Base-by-base conservation (phyloP, 352 stramenopile genomes). In the Pythium aphanidermatum region DNA sequence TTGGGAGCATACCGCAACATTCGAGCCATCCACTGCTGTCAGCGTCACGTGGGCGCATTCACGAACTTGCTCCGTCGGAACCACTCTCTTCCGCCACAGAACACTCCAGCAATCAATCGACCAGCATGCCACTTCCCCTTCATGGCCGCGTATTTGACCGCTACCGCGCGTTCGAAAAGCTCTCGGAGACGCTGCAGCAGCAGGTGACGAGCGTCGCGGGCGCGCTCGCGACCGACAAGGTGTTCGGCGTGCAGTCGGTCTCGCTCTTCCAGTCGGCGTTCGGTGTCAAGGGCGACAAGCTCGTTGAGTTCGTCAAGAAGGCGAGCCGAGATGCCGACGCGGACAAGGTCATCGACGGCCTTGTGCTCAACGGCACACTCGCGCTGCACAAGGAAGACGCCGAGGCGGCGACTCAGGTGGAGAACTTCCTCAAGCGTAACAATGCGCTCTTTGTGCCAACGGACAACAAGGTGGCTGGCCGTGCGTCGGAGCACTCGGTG, bases 251-350 rank as follows among this genome's bases (percentile, higher is more conserved):
- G 13, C 48, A 57, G 44, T 52, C 47, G 28, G 40, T 57, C 14
- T 46, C 39, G 14, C 38, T 73, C 27, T 49, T 62, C 11, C 49
- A 36, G 14, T 59, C 55, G 44, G 49, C 47, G 8, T 46, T 55
- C 42, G 43, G 58, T 45, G 17, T 59, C 51, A 45, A 49, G 6
- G 50, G 38, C 20, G 31, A 49, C 29, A 48, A 38, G 17, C 35
- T 72, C 47, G 27, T 60, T 19, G 28, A 42, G 29, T 29, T 42
- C 3, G 39, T 54, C 25, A 49, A 66, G 16, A 76, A 76, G 33
- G n/a, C n/a, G n/a, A 88, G 80, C 45, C 60, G 51, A 36, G 35
- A 58, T 4, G 56, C 55, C 19, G 44, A 36, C 29, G 51, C 53
- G 30, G 50, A 53, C 30, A 46, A 50, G 25, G 25, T 60, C 30